Base-by-base conservation (phyloP, 306 rosid species). In the Lathyrus sativus region DNA sequence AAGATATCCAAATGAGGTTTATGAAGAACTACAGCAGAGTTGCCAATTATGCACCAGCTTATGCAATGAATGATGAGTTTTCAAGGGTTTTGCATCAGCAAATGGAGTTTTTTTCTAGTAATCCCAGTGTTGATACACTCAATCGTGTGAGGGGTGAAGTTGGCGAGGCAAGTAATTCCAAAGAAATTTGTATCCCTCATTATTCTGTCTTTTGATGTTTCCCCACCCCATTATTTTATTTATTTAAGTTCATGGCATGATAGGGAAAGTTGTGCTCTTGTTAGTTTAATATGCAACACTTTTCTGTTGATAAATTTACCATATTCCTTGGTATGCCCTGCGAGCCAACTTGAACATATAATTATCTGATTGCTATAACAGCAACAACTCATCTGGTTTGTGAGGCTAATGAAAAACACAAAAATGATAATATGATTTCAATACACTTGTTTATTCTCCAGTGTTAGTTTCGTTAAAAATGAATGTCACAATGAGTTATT, bases 41-140 rank as follows among this genome's bases (percentile, higher is more conserved):
- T 71, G 99, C 96, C 22, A 75, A 74, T 15, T 81, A 82, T 67
- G 91, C 99, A 13, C 96, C 96, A 43, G 99, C 99, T 28, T 95
- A 95, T 85, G 95, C 99, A 35, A 95, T 95, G 99, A 95, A 95
- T 54, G 99, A 95, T 31, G 99, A 95, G 64, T 95, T 95, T 77
- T 95, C 99, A 43, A 87, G 99, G 80, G 99, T 95, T 55, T 76
- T 95, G 75, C 99, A 95, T 79, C 99, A 90, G 68, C 99, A 90
- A 76, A 95, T 95, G 99, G 99, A 95, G 76, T 95, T 85, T 43
- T 95, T 88, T 78, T 95, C 97, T 45, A 85, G 97, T 62, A 88
- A 81, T 81, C 79, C 95, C 8, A 85, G 82, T 65, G 91, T 82
- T 2, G 99, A 95, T 84, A 84, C 99, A 31, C 97, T 90, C 72